These are phyloP conservation scores for Lasiosphaeria hispida DNA, from an alignment of 495 filamentous ascomycete genomes.

Conservation along the genomic window DNA sequence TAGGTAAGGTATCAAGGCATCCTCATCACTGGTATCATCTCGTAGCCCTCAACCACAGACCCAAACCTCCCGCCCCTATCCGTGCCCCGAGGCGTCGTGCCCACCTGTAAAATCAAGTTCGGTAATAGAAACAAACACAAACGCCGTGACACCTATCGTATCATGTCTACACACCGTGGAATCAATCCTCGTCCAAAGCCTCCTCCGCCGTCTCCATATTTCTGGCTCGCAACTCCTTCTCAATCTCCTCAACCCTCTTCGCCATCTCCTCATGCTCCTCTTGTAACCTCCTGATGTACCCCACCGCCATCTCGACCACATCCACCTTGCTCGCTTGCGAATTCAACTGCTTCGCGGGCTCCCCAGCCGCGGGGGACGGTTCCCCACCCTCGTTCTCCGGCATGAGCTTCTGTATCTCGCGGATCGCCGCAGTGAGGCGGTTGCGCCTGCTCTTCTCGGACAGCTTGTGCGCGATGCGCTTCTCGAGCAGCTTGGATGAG, in stretches of 20 bases:
- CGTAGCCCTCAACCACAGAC: too few relatives aligned
- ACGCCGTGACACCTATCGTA: too few relatives aligned
- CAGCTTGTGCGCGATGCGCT: constrained; percentile 33
- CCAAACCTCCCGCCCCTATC: too few relatives aligned
- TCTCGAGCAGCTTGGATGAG: constrained; percentile 22
- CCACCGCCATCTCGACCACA: constrained; percentile 32
- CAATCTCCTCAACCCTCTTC: constrained; percentile 23
- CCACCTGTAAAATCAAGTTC: too few relatives aligned
- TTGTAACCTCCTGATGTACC: constrained; percentile 28
- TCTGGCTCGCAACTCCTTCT: constrained; percentile 7
- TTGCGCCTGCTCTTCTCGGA: constrained; percentile 34
- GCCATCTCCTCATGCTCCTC: constrained; percentile 25
- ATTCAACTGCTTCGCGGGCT: constrained; percentile 9
- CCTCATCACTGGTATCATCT: too few relatives aligned
- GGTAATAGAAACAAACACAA: too few relatives aligned
- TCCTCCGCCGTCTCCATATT: too few relatives aligned
- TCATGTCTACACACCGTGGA: too few relatives aligned
- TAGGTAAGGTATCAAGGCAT: too few relatives aligned
- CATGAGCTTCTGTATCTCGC: constrained; percentile 34
- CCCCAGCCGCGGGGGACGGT: background rate
- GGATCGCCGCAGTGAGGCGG: constrained; percentile 30
- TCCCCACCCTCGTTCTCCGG: constrained; percentile 13
- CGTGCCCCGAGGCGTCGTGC: too few relatives aligned
- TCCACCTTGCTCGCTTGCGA: constrained; percentile 32
- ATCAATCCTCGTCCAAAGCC: too few relatives aligned